Base-by-base conservation (phyloP, 140 eudicot species). In the Flaveria floridana region DNA sequence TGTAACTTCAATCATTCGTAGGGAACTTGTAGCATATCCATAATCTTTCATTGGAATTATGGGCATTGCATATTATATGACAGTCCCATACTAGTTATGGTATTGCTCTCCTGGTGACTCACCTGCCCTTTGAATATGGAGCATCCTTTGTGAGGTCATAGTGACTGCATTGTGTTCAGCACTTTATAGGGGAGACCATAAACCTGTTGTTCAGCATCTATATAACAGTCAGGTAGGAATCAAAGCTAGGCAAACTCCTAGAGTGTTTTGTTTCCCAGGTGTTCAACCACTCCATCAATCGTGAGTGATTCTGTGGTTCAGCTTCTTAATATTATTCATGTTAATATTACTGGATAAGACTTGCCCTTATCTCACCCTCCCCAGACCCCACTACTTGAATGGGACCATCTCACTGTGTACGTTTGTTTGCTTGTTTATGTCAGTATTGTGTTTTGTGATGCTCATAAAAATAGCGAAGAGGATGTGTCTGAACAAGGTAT, bases 91-190 rank as follows among this genome's bases (percentile, higher is more conserved):
- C 74, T n/a, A 50, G 44, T 26, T 28, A 59, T 59, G 57, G 57
- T 42, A 66, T 59, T 41, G 30, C 61, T 25, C 20, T 13, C 13
- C 3, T 28, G 0, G 46, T 28, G 46, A 28, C 46, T 64, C 70
- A 2, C 44, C 50, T 15, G 11, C 11, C 70, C 50, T 30, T 64
- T 30, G 6, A 11, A 25, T 28, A 64, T 64, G n/a, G 19, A 44
- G 78, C 71, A 74, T 23, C 70, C 10, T 1, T 44, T 56, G 23
- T 58, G 47, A 42, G 58, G 58, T 9, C 58, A 21, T 21, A 57
- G 14, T 41, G 21, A 57, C 57, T 50, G 41, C 76, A 72, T 10
- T 71, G 15, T 72, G 64, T 13, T 55, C 9, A 16, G 76, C 66
- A 53, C 65, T 4, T 12, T 6, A 23, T 13, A 68, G 18, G 16